phyloP scores from a whole-genome alignment of 306 rosid genomes.

The Vigna angularis region DNA sequence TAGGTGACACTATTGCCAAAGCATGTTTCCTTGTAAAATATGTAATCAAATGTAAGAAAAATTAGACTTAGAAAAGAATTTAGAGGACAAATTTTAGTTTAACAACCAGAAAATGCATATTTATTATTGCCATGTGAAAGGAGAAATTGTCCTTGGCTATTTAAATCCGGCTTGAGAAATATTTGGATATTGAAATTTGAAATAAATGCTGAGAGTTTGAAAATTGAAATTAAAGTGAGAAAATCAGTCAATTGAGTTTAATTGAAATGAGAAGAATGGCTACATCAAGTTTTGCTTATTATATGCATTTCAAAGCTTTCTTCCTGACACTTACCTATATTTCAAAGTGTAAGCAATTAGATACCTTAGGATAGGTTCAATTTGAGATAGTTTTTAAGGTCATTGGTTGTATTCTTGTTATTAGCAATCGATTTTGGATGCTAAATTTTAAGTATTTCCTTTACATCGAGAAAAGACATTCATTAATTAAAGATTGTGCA shows the following conservation, averaged over 20 bases:
- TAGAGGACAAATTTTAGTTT: slow-evolving; percentile 45
- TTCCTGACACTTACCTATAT: background rate
- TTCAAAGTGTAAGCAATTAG: too few relatives aligned
- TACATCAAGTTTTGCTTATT: background rate
- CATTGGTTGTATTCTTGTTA: too few relatives aligned
- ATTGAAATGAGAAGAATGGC: background rate
- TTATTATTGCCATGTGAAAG: slow-evolving; percentile 43
- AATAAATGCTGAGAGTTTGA: slow-evolving; percentile 47
- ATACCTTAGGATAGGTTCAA: too few relatives aligned
- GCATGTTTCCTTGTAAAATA: slow-evolving; percentile 58
- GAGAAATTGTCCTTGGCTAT: slow-evolving; percentile 38
- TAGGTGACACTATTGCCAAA: slow-evolving; percentile 31
- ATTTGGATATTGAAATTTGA: slow-evolving; percentile 47
- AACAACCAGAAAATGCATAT: slow-evolving; percentile 44
- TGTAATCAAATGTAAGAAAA: slow-evolving; percentile 46
- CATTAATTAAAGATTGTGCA: too few relatives aligned
- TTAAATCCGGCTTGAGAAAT: slow-evolving; percentile 47
- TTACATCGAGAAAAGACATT: too few relatives aligned
- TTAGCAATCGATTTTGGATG: too few relatives aligned
- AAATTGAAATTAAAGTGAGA: background rate
- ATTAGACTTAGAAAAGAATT: slow-evolving; percentile 39
- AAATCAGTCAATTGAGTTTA: background rate
- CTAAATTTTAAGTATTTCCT: too few relatives aligned
- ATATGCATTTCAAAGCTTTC: too few relatives aligned
- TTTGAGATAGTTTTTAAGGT: too few relatives aligned